phyloP scores from a whole-genome alignment of 2,329 filamentous ascomycete genomes.

The Pestalotiopsis sp. region DNA sequence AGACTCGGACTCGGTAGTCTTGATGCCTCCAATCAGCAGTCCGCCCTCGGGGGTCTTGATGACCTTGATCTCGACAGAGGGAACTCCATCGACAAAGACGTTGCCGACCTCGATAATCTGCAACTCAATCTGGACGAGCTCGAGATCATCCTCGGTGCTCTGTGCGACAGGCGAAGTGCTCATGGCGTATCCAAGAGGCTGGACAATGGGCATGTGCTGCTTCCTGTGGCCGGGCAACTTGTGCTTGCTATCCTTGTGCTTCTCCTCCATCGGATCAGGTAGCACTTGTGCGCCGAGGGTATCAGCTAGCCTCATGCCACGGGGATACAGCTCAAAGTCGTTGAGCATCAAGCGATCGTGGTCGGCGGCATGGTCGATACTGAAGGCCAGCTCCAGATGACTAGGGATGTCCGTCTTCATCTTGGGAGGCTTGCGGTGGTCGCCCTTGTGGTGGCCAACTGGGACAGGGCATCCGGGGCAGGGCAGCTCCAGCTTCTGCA shows the following conservation, averaged over 20 bases:
- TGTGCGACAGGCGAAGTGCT: conserved; percentile 44
- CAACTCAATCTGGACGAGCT: conserved; percentile 57
- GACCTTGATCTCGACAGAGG: conserved; percentile 61
- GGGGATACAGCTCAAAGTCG: conserved; percentile 62
- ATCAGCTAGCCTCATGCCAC: conserved; percentile 46
- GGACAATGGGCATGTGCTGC: conserved; percentile 27
- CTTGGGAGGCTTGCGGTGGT: conserved; percentile 11
- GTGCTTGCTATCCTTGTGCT: conserved; percentile 1
- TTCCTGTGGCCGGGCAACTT: conserved; percentile 22
- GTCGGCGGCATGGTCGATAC: conserved; percentile 46
- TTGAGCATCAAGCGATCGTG: conserved; percentile 58
- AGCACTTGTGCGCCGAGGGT: conserved; percentile 49
- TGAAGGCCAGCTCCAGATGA: conserved; percentile 57
- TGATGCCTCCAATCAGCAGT: conserved; percentile 55
- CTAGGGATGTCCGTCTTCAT: conserved; percentile 36
- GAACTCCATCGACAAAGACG: conserved; percentile 55
- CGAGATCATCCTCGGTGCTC: conserved; percentile 53
- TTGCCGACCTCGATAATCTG: conserved; percentile 63
- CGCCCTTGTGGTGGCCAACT: conserved; percentile 19
- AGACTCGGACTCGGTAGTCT: conserved; percentile 35
- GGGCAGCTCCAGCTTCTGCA: conserved; percentile 27
- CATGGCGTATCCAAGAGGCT: conserved; percentile 53
- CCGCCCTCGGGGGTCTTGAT: conserved; percentile 60
- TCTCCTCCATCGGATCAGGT: conserved; percentile 29
- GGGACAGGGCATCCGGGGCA: conserved; percentile 32